phyloP scores from a whole-genome alignment of 371 early-diverging fungal species.

The Mortierella sp. region DNA sequence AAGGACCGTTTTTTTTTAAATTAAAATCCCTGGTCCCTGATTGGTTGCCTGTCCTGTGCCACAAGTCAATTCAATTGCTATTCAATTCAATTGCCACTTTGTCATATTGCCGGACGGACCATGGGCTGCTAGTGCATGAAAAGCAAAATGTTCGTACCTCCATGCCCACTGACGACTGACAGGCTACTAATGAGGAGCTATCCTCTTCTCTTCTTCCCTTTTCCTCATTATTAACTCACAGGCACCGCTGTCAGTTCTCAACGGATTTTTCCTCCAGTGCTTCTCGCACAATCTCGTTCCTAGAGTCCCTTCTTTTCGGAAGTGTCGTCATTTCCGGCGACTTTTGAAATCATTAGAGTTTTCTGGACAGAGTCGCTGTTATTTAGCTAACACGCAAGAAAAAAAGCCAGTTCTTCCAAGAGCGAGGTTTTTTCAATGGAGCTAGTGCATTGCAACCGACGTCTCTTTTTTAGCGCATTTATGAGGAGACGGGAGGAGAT shows the following conservation, averaged over 20 bases:
- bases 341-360: background rate
- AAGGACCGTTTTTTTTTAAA: background rate
- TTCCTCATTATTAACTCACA: too few species aligned
- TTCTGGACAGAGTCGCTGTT: background rate
- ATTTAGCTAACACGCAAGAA: too few species aligned
- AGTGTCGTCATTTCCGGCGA: background rate
- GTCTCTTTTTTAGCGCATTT: background rate
- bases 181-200: too few species aligned
- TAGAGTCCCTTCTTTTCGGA: background rate
- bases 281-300: background rate
- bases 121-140: too few species aligned
- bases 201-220: too few species aligned
- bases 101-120: background rate
- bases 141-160: too few species aligned
- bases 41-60: background rate
- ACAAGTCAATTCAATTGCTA: background rate
- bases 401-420: too few species aligned
- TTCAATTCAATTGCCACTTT: background rate
- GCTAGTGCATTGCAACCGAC: too few species aligned
- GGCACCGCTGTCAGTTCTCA: background rate
- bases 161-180: too few species aligned
- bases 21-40: background rate
- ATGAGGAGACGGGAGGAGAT: too few species aligned
- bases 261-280: background rate
- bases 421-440: too few species aligned